Evolutionary conservation across 2,329 filamentous ascomycete species (phyloP).

Genomic region (Xylaria sp.): DNA sequence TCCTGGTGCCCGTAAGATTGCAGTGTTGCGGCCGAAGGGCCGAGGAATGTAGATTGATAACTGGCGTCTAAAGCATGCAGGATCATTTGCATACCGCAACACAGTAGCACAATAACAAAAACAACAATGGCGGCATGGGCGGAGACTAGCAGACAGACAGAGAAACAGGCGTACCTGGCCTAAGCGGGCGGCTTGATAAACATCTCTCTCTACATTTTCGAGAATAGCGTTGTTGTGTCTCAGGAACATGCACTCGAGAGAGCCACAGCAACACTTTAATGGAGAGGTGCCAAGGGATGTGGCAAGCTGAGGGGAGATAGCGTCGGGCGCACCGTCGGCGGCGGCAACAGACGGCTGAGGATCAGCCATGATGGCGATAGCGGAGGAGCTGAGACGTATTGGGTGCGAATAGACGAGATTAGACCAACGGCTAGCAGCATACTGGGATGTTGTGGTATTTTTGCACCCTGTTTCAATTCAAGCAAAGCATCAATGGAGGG

Average conservation of each 20-base stretch:
- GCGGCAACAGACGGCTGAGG: conserved; percentile 18
- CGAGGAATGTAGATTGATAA: conserved; percentile 41
- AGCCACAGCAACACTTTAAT: conserved; percentile 85
- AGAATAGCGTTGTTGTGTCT: conserved; percentile 82
- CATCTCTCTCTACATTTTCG: conserved; percentile 85
- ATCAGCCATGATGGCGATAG: conserved; percentile 31
- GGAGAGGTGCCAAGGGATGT: conserved; percentile 47
- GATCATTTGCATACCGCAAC: conserved; percentile 25
- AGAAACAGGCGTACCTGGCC: conserved; percentile 79
- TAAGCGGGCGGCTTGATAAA: conserved; percentile 84
- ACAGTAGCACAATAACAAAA: not conserved
- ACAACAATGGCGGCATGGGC: not conserved
- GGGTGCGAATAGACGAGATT: conserved; percentile 15
- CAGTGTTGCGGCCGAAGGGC: conserved; percentile 31
- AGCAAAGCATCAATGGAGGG: not conserved
- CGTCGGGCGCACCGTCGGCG: conserved; percentile 26
- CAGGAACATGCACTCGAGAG: conserved; percentile 79
- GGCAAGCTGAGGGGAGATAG: conserved; percentile 26
- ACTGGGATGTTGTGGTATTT: conserved; percentile 9
- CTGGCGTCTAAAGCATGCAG: conserved; percentile 10
- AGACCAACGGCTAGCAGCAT: conserved; percentile 27
- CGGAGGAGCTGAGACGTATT: conserved; percentile 21
- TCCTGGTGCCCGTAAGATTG: conserved; percentile 17
- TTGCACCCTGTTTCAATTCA: conserved; percentile 17
- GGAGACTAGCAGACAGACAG: conserved; percentile 1